Evolutionary conservation across 2,329 filamentous ascomycete genomes (phyloP).

Genomic region (Aureobasidium sp.): DNA sequence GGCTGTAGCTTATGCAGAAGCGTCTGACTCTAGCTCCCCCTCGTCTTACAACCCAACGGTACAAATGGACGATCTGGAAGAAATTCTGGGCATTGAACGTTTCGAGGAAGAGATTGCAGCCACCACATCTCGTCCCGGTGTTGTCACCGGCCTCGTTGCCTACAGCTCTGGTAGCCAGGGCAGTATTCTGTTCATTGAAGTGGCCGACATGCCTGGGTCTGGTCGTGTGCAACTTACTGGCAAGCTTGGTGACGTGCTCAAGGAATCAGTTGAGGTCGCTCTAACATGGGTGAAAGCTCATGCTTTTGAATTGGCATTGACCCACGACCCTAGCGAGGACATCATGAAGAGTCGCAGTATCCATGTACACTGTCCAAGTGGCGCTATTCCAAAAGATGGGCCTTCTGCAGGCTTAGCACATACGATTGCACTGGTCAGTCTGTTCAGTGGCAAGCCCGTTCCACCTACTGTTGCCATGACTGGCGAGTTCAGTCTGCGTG

Average conservation of each 20-base stretch:
- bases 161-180: constrained; percentile 90
- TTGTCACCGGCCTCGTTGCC: constrained; percentile 92
- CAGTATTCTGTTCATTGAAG: constrained; percentile 95
- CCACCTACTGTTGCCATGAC: constrained; percentile 96
- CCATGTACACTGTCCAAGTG: constrained; percentile 92
- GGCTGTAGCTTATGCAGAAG: constrained; percentile 89
- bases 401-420: constrained; percentile 81
- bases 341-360: constrained; percentile 94
- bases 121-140: constrained; percentile 69
- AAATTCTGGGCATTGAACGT: constrained; percentile 83
- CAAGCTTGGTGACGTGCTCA: constrained; percentile 91
- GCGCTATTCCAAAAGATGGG: constrained; percentile 91
- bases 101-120: constrained; percentile 96
- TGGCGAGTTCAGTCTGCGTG: constrained; percentile 68
- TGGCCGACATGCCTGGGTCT: constrained; percentile 90
- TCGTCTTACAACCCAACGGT: constrained; percentile 63
- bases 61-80: constrained; percentile 72
- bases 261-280: constrained; percentile 93
- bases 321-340: constrained; percentile 71
- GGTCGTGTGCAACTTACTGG: constrained; percentile 92
- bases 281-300: constrained; percentile 96
- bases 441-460: constrained; percentile 79
- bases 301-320: constrained; percentile 81
- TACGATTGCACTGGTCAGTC: constrained; percentile 81
- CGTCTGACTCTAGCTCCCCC: constrained; percentile 63